phyloP scores from a whole-genome alignment of 2,329 filamentous ascomycete genomes.

The Xylaria sp. region DNA sequence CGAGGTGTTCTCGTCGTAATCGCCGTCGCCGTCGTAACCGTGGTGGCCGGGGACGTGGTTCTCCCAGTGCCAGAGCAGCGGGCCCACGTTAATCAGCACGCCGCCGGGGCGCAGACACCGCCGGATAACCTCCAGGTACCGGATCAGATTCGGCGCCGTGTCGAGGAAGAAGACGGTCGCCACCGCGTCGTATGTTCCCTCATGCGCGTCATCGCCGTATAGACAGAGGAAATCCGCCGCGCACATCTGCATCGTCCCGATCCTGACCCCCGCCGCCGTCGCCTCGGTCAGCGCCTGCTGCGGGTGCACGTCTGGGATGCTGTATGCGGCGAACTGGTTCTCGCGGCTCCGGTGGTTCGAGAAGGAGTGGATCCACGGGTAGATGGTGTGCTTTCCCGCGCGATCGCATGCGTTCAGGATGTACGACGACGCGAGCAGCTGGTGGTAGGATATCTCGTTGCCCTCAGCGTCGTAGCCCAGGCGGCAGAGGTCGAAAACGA shows the following conservation, averaged over 20 bases:
- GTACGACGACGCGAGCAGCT: conserved; percentile 85
- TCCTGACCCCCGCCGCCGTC: conserved; percentile 41
- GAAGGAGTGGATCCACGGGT: conserved; percentile 88
- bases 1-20: conserved; percentile 60
- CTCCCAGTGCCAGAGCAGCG: conserved; percentile 95
- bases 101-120: conserved; percentile 83
- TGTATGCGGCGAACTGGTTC: conserved; percentile 79
- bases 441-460: conserved; percentile 97
- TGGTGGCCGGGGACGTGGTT: conserved; percentile 72
- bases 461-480: conserved; percentile 82
- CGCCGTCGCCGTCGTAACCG: conserved; percentile 62
- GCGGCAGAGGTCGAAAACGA: conserved; percentile 87
- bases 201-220: conserved; percentile 74
- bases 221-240: conserved; percentile 92
- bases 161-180: conserved; percentile 96
- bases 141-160: conserved; percentile 91
- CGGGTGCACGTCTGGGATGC: conserved; percentile 84
- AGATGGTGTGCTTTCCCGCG: conserved; percentile 75
- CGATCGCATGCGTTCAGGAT: conserved; percentile 74
- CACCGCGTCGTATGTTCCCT: conserved; percentile 79
- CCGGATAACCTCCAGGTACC: conserved; percentile 85
- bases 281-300: conserved; percentile 60
- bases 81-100: conserved; percentile 88
- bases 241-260: conserved; percentile 88
- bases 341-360: conserved; percentile 81